Percentiles rank a stretch among this genome's conserved stretches.
Conservation (phyloP, 352 stramenopile genomes). For the Phytophthora litchii region DNA sequence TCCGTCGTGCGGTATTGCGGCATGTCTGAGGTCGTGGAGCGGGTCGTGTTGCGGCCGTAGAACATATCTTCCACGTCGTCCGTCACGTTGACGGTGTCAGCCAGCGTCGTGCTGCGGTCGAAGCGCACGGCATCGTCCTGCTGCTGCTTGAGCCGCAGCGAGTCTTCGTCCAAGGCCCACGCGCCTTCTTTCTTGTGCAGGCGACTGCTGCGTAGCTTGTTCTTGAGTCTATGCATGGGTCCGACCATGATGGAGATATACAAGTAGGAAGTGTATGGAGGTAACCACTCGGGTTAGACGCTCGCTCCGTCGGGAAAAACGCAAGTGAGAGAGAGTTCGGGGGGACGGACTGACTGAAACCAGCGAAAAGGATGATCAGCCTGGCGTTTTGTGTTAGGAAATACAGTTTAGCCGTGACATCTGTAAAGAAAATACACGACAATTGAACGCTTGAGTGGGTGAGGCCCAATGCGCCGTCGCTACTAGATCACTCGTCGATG, state of each 20-base stretch:
- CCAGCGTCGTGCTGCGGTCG: slow-evolving; percentile 41
- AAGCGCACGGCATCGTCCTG: slow-evolving; percentile 42
- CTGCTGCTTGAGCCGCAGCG: slow-evolving; percentile 50
- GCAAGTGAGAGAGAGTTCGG: slow-evolving; percentile 4
- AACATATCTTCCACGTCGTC: slow-evolving; percentile 81
- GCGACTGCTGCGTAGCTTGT: slow-evolving; percentile 51
- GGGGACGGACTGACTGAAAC: not conserved
- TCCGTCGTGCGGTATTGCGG: slow-evolving; percentile 63
- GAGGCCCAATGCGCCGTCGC: not conserved
- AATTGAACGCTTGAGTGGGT: slow-evolving; percentile 4
- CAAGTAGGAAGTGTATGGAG: not conserved
- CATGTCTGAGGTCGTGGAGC: slow-evolving; percentile 23
- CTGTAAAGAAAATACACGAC: no score
- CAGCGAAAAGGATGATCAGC: slow-evolving; percentile 4
- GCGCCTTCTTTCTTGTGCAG: slow-evolving; percentile 46
- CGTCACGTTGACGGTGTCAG: slow-evolving; percentile 45
- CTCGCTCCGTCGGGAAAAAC: slow-evolving; percentile 1
- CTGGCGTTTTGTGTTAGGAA: not conserved
- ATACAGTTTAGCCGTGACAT: slow-evolving; percentile 2
- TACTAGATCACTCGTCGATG: no score
- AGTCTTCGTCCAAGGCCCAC: slow-evolving; percentile 44
- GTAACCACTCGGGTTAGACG: not conserved
- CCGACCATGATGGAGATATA: slow-evolving; percentile 26
- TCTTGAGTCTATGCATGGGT: slow-evolving; percentile 73
- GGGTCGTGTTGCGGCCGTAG: slow-evolving; percentile 36